Evolutionary conservation across 345 rosid genomes (phyloP), one percentile per base, ranked within the genome.

Genomic region (Aethionema arabicum): DNA sequence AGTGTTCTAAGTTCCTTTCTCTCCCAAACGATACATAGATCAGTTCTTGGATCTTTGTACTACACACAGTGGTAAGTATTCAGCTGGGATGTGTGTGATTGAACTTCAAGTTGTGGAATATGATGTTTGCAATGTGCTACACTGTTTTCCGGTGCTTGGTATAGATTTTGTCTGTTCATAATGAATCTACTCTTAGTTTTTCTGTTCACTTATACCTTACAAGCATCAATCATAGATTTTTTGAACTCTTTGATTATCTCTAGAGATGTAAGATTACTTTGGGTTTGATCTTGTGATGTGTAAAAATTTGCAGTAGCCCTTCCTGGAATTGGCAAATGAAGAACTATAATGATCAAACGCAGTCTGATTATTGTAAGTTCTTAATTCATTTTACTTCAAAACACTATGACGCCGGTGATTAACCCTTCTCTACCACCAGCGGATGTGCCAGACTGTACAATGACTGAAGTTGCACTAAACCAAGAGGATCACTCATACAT

Each of bases 401-500:
- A 4, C 3, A 49, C 8, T 56, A 27, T 0, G 39, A 51, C 16
- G 32, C 35, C 10, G 7, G 11, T 56, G 56, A 8, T 35, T 9
- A 56, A 0, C 21, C 11, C n/a, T 33, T 42, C 29, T 36, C 12
- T 41, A 27, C 7, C 37, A 58, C 2, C 59, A 69, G 70, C 67
- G 7, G 74, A 68, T 36, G 61, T 68, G 15, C 44, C 74, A 2
- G 67, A 72, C 4, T 66, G 63, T 58, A 38, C 66, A 54, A 73
- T 66, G 76, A 79, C 78, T 72, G 81, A 85, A 72, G 90, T 83
- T 62, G 10, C 80, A 43, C 68, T 84, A 50, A 90, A 85, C 52
- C 83, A 80, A 63, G 99, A 90, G 67, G 89, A 90, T 76, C 77
- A 82, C 43, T 87, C 97, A 11, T 85, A 83, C 75, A 83, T 86